A percentile compares a stretch with the other conserved stretches of the same genome.
Evolutionary conservation across 2,329 filamentous ascomycete species (phyloP).

Genomic region (Chaetomium sp.): DNA sequence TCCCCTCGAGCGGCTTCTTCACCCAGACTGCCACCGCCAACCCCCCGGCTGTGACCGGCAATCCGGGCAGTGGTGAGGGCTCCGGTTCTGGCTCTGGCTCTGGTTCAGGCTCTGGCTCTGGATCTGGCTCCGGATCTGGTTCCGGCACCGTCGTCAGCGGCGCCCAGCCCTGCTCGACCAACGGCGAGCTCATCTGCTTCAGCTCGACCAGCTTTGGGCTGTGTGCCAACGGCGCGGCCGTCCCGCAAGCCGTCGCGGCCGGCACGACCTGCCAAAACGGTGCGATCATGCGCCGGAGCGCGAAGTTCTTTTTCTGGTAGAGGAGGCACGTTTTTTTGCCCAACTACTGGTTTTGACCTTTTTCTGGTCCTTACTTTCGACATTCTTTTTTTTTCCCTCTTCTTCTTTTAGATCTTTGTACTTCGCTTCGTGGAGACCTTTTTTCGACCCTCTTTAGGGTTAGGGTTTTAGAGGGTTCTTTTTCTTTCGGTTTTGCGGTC

Average conservation of each 20-base stretch:
- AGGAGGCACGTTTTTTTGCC: too few species aligned
- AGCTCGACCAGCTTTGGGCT: conserved; percentile 16
- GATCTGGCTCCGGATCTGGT: background rate
- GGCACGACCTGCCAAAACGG: conserved; percentile 19
- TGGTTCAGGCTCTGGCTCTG: background rate
- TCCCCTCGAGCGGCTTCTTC: background rate
- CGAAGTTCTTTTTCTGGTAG: conserved; percentile 3
- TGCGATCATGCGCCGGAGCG: conserved; percentile 8
- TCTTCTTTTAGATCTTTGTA: too few species aligned
- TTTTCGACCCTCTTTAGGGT: too few species aligned
- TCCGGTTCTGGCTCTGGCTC: background rate
- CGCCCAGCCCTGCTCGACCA: conserved; percentile 13
- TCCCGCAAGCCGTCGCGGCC: conserved; percentile 17
- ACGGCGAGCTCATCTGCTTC: conserved; percentile 21
- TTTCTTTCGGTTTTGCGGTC: too few species aligned
- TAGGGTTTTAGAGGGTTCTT: too few species aligned
- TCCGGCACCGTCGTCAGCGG: background rate
- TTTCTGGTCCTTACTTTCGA: background rate
- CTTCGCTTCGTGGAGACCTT: too few species aligned
- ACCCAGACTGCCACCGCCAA: background rate
- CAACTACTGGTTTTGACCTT: background rate
- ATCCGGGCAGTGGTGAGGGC: background rate
- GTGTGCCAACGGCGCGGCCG: conserved; percentile 17
- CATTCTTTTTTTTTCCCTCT: background rate
- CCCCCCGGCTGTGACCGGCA: background rate